Percentiles rank a stretch among this genome's conserved stretches.
Conservation (phyloP, 352 stramenopile species). For the Phytophthora niederhauseri region DNA sequence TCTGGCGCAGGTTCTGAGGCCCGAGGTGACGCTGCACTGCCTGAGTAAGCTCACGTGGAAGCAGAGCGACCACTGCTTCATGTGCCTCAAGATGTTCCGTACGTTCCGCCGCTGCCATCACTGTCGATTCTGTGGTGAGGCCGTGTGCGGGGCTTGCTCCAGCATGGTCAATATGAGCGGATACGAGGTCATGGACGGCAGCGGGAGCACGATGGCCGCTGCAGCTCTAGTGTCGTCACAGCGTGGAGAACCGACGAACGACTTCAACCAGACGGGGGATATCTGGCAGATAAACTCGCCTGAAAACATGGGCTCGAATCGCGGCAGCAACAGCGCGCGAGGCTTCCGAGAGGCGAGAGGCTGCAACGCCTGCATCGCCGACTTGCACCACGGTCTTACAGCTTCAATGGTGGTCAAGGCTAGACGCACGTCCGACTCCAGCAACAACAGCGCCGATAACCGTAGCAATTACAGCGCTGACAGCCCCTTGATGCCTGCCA, state of each 20-base stretch:
- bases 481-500: conserved; percentile 26
- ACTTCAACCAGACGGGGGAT: conserved; percentile 39
- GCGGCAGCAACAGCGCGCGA: conserved; percentile 23
- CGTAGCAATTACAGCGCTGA: conserved; percentile 22
- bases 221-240: conserved; percentile 24
- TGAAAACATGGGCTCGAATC: conserved; percentile 7
- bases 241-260: conserved; percentile 13
- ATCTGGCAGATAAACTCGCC: conserved; percentile 20
- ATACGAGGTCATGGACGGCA: conserved; percentile 43
- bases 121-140: conserved; percentile 75
- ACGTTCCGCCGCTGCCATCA: conserved; percentile 77
- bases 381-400: conserved; percentile 39
- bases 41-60: conserved; percentile 58
- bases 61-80: conserved; percentile 66
- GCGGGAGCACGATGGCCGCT: conserved; percentile 26
- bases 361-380: conserved; percentile 42
- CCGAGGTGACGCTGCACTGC: conserved; percentile 41
- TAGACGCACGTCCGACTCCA: conserved; percentile 24
- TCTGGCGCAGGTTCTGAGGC: conserved; percentile 26
- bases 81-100: conserved; percentile 75
- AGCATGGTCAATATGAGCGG: conserved; percentile 54
- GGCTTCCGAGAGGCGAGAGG: conserved; percentile 28
- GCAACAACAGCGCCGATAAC: conserved; percentile 24
- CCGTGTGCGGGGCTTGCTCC: conserved; percentile 71
- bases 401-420: conserved; percentile 20